Base-by-base conservation (phyloP, 305 asterid genomes). In the Solanum hybrid region DNA sequence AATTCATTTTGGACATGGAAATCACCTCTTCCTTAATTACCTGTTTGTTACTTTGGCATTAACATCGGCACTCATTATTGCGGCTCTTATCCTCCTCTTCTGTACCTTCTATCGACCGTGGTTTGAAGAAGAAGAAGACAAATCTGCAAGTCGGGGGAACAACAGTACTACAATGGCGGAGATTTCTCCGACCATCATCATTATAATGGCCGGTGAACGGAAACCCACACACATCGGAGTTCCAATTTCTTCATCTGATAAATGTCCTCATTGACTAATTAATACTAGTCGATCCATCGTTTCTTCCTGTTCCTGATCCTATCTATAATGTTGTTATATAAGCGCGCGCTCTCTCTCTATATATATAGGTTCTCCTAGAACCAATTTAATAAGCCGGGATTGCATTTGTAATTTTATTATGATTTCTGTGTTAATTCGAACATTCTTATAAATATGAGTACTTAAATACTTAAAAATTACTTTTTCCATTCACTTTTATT, bases 131-230 rank as follows among this genome's bases (percentile, higher is more conserved):
- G 34, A 16, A 72, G 89, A 89, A 12, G 89, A 88, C 36, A 92
- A 89, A 46, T 32, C 91, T 80, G 81, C 12, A 66, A 86, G 73
- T 14, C 13, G 42, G 14, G 64, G 12, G 17, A 89, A 38, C 60
- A 35, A 89, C 37, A 85, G 46, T 85, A 40, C 14, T 27, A 82
- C 72, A 82, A 42, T 82, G 66, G 85, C 42, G n/a, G 94, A 93
- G 34, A 88, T 90, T 91, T 92, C 92, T 90, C 92, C 94, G 5
- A 87, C 88, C 51, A 86, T 94, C 8, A 93, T 93, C 16, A 96
- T 95, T 1, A 92, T 94, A 88, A 94, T 95, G 95, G 95, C 98
- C 76, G 98, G 98, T 82, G 94, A 95, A 46, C 89, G 90, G 78
- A 89, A 90, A 77, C 98, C 98, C 34, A 93, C 93, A 60, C 92